Conservation (phyloP, 192 early-diverging fungal genomes). For the Podila epigama region DNA sequence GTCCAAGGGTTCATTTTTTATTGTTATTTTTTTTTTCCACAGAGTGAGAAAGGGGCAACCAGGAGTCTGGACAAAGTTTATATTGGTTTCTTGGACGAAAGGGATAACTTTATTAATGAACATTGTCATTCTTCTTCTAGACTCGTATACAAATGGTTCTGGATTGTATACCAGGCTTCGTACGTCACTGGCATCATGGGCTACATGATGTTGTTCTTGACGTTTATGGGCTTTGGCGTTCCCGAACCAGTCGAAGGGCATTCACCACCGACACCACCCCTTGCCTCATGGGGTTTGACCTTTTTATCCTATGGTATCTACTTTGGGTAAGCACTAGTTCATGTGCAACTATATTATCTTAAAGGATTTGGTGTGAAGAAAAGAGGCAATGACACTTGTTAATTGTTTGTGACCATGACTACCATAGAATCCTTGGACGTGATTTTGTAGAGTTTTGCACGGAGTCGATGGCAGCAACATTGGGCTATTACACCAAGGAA, state of each 20-base stretch:
- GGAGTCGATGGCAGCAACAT: constrained; percentile 67
- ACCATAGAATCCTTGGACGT: constrained; percentile 61
- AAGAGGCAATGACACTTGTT: too few relatives aligned
- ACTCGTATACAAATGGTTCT: constrained; percentile 69
- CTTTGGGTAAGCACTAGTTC: constrained; percentile 65
- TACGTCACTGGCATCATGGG: constrained; percentile 63
- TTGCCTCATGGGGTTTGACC: constrained; percentile 52
- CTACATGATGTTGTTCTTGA: constrained; percentile 60
- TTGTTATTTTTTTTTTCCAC: too few relatives aligned
- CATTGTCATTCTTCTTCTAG: constrained; percentile 20
- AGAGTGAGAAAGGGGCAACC: too few relatives aligned
- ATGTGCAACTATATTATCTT: too few relatives aligned
- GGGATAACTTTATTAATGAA: neutral
- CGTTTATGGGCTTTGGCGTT: constrained; percentile 60
- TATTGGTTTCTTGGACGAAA: too few relatives aligned
- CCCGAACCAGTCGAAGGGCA: constrained; percentile 20
- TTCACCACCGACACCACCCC: constrained; percentile 30
- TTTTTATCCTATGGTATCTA: constrained; percentile 65
- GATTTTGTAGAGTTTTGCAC: constrained; percentile 71
- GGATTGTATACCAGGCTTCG: constrained; percentile 64
- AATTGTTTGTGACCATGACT: too few relatives aligned
- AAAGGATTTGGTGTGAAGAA: too few relatives aligned
- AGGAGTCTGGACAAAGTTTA: too few relatives aligned
- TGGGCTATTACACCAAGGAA: constrained; percentile 69
- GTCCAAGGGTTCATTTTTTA: too few relatives aligned